Evolutionary conservation across 352 stramenopile species (phyloP), one percentile per base, ranked within the genome.

Genomic region (Saprolegnia diclina): DNA sequence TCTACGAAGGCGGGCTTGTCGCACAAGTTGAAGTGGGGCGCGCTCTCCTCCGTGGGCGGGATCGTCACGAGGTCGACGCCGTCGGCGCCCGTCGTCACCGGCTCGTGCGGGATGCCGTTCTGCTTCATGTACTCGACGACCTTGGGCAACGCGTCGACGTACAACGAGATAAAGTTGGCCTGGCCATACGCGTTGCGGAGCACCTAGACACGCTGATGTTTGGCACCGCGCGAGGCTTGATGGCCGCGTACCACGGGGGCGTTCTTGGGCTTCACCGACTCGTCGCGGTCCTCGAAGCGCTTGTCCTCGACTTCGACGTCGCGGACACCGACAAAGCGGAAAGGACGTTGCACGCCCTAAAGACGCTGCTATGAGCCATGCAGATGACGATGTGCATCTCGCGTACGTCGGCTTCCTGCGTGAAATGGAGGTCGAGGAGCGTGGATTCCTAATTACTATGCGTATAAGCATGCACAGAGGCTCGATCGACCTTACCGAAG

Each of bases 141-240:
- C 67, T 83, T 77, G 32, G 67, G 56, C 32, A 94, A 74, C 71
- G 89, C 82, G 73, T 94, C 85, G 54, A 94, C 80, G 78, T 82
- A 94, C 19, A 94, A 73, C 45, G 82, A 91, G 69, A 94, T 88
- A 72, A 92, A 94, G 80, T 94, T 94, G 16, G 83, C 79, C 71
- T 87, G 72, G 46, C 78, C 65, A 74, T 90, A 94, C 42, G 80
- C 81, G 76, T 94, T 94, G 75, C 85, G 83, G 53, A 90, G 35
- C 59, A 76, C 71, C 52, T 59, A 59, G 35, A 42, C 9, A 9
- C 18, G 4, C 18, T 10, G 7, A 11, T 10, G 19, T 21, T 7
- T 13, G 11, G 11, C 1, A 59, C n/a, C 1, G 4, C 52, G 11
- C 9, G 52, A 14, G 19, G 35, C 35, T 26, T 3, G 13, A 24